Conservation (phyloP, 2,329 filamentous ascomycete species). For the Penicillium concentricum region DNA sequence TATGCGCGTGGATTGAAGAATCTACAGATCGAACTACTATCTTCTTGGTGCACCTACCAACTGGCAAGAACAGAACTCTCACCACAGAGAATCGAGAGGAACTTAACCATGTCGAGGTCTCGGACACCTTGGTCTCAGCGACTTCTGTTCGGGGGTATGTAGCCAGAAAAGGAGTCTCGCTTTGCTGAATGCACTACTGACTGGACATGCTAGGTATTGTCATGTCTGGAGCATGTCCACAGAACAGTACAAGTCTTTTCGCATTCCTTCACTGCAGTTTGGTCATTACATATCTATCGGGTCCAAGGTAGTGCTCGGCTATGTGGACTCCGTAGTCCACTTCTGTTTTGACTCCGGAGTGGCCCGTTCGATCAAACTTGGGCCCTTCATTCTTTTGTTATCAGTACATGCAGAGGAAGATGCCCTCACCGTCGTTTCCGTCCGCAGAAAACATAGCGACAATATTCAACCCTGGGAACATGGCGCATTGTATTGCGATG, state of each 20-base stretch:
- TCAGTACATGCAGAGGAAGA: slow-evolving; percentile 16
- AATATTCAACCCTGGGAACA: neutral
- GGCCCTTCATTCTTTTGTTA: slow-evolving; percentile 11
- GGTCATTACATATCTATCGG: slow-evolving; percentile 21
- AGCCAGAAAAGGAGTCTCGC: neutral
- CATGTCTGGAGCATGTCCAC: slow-evolving; percentile 32
- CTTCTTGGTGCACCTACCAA: slow-evolving; percentile 3
- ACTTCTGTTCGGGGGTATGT: slow-evolving; percentile 5
- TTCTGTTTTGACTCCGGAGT: slow-evolving; percentile 20
- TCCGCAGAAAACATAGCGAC: neutral
- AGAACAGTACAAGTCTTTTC: slow-evolving; percentile 23
- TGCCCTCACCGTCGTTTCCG: slow-evolving; percentile 18
- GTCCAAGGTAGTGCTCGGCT: slow-evolving; percentile 23
- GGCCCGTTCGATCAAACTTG: slow-evolving; percentile 15
- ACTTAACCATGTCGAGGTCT: slow-evolving; percentile 5
- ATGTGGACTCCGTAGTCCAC: slow-evolving; percentile 20
- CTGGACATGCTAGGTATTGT: slow-evolving; percentile 23
- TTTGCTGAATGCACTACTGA: neutral
- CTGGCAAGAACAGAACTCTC: neutral
- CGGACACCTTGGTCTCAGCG: slow-evolving; percentile 4
- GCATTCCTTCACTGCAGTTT: slow-evolving; percentile 24
- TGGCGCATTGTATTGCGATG: rapidly evolving
- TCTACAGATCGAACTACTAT: neutral
- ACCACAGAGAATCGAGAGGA: slow-evolving; percentile 15
- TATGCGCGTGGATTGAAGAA: slow-evolving; percentile 12